Conservation (phyloP, 208 protist genomes). For the Strigomonas culicis region DNA sequence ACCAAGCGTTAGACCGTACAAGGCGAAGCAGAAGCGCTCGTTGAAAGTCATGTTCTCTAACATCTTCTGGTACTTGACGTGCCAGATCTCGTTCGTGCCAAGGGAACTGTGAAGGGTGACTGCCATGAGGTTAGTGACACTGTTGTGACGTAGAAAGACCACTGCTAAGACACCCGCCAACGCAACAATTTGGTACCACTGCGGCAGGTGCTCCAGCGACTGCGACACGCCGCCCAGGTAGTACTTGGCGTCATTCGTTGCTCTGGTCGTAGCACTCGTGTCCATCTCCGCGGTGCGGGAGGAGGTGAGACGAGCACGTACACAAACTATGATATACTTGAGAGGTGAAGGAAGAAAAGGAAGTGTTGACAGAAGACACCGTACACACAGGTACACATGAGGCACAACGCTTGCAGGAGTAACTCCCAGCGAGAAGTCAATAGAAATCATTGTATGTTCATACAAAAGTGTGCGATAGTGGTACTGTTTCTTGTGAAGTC, state of each 20-base stretch:
- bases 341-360: no score
- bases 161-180: constrained; percentile 62
- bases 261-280: background rate
- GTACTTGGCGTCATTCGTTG: constrained; percentile 13
- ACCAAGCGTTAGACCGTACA: constrained; percentile 74
- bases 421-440: background rate
- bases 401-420: background rate
- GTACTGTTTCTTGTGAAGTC: no score
- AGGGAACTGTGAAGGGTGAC: constrained; percentile 77
- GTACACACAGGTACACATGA: no score
- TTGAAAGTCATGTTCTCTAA: constrained; percentile 82
- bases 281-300: no score
- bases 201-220: constrained; percentile 74
- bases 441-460: no score
- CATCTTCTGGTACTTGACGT: constrained; percentile 54
- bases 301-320: no score
- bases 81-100: constrained; percentile 73
- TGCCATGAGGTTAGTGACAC: constrained; percentile 65
- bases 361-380: no score
- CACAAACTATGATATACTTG: no score
- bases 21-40: constrained; percentile 78
- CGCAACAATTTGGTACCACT: constrained; percentile 77
- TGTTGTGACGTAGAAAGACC: constrained; percentile 65
- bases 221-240: constrained; percentile 66
- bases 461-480: background rate